These are phyloP conservation scores for Solanum hybrid DNA, from an alignment of 305 asterid genomes.

Conservation along the genomic window DNA sequence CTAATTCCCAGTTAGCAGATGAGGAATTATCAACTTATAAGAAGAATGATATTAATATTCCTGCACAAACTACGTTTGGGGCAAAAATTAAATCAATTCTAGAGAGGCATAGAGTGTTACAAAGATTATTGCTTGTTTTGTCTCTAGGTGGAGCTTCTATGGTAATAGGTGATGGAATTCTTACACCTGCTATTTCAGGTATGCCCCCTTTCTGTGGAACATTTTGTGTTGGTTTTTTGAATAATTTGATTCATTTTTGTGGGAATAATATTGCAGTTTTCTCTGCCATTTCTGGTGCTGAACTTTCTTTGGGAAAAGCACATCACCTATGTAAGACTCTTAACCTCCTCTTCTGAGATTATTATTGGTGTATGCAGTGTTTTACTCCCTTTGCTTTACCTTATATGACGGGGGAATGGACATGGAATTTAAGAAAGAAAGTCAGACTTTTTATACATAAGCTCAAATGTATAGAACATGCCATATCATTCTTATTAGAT, in stretches of 20 bases:
- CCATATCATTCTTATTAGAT: background rate
- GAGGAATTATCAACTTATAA: slow-evolving; percentile 1
- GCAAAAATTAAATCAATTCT: background rate
- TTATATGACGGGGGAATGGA: background rate
- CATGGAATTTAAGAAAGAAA: background rate
- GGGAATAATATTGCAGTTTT: background rate
- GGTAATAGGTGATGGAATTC: background rate
- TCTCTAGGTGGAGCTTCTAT: slow-evolving; percentile 4
- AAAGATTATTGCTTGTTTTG: slow-evolving; percentile 1
- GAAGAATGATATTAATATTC: background rate
- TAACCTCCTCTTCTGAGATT: background rate
- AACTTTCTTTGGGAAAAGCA: slow-evolving; percentile 1
- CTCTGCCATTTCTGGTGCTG: slow-evolving; percentile 10
- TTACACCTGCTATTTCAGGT: slow-evolving; percentile 12
- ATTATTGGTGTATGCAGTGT: background rate
- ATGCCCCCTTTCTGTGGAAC: background rate
- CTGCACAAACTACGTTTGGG: background rate
- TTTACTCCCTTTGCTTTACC: background rate
- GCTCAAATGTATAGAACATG: background rate
- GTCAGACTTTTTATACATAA: background rate
- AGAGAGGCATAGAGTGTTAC: background rate
- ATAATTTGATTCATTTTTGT: background rate
- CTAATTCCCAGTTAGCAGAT: slow-evolving; percentile 5
- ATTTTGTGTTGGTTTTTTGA: background rate
- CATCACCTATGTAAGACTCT: slow-evolving; percentile 3